phyloP scores from a whole-genome alignment of 129 eudicot species.

The Flaveria brownii region DNA sequence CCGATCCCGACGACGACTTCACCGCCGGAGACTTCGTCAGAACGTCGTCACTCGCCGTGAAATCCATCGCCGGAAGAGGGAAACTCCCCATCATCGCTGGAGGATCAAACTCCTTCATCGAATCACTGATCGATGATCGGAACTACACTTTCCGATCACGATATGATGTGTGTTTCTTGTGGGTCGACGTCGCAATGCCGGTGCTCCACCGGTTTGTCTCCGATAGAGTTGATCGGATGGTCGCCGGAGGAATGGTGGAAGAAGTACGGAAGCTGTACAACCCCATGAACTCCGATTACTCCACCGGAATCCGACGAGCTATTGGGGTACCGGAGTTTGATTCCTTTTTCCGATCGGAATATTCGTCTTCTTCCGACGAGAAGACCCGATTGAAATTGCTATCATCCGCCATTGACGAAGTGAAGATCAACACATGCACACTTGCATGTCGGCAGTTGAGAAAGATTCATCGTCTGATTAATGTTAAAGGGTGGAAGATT shows the following conservation, averaged over 20 bases:
- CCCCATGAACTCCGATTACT: slow-evolving; percentile 51
- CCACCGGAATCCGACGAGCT: slow-evolving; percentile 64
- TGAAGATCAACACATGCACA: slow-evolving; percentile 59
- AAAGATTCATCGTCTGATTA: slow-evolving; percentile 59
- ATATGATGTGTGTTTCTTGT: slow-evolving; percentile 76
- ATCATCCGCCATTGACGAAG: slow-evolving; percentile 50
- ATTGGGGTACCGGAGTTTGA: slow-evolving; percentile 85
- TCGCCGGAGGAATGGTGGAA: slow-evolving; percentile 64
- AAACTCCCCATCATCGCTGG: slow-evolving; percentile 82
- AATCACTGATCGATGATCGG: slow-evolving; percentile 56
- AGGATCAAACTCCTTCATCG: slow-evolving; percentile 84
- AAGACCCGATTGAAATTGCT: slow-evolving; percentile 41
- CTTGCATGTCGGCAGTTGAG: slow-evolving; percentile 55
- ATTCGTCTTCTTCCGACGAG: slow-evolving; percentile 21
- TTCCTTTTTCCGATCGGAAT: slow-evolving; percentile 50
- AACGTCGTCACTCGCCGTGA: slow-evolving; percentile 55
- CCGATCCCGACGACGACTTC: slow-evolving; percentile 56
- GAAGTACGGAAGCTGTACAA: slow-evolving; percentile 55
- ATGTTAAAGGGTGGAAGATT: slow-evolving; percentile 58
- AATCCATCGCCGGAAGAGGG: slow-evolving; percentile 46
- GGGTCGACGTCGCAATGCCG: slow-evolving; percentile 82
- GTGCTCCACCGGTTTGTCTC: slow-evolving; percentile 54
- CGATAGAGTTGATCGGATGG: slow-evolving; percentile 71
- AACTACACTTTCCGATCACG: slow-evolving; percentile 43
- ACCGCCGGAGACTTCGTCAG: slow-evolving; percentile 46